These are phyloP conservation scores for Triticum monococcum DNA, from an alignment of 176 grass and related monocot genomes.

Conservation along the genomic window DNA sequence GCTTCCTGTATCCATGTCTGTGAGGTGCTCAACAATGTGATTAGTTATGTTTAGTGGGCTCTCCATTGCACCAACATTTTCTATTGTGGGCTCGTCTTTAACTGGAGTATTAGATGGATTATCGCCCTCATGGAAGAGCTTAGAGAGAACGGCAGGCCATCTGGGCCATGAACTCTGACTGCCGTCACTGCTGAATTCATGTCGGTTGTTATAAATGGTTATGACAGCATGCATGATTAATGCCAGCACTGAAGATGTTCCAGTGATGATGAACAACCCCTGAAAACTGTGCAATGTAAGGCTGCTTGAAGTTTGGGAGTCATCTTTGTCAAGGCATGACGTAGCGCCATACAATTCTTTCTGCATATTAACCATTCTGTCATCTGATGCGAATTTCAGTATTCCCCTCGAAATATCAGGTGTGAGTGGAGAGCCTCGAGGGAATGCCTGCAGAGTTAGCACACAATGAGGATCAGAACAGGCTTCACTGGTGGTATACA, in stretches of 20 bases:
- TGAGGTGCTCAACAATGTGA: background rate
- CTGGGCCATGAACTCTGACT: constrained; percentile 22
- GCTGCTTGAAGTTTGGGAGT: constrained; percentile 53
- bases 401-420: constrained; percentile 57
- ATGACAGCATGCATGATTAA: constrained; percentile 36
- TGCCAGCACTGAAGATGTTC: constrained; percentile 43
- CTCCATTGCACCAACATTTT: background rate
- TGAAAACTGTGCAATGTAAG: constrained; percentile 57
- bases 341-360: background rate
- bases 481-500: background rate
- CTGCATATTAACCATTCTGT: constrained; percentile 27
- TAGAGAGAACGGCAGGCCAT: constrained; percentile 27
- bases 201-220: constrained; percentile 18
- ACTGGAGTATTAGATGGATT: constrained; percentile 5
- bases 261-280: constrained; percentile 65
- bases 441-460: constrained; percentile 56
- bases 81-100: background rate
- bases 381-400: constrained; percentile 24
- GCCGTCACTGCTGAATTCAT: background rate
- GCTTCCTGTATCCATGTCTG: constrained; percentile 37
- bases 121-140: constrained; percentile 12
- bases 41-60: constrained; percentile 29
- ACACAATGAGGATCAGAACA: background rate
- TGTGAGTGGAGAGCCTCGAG: constrained; percentile 59
- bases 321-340: constrained; percentile 36